Base-by-base conservation (phyloP, 306 rosid genomes). In the Gillenia trifoliata region DNA sequence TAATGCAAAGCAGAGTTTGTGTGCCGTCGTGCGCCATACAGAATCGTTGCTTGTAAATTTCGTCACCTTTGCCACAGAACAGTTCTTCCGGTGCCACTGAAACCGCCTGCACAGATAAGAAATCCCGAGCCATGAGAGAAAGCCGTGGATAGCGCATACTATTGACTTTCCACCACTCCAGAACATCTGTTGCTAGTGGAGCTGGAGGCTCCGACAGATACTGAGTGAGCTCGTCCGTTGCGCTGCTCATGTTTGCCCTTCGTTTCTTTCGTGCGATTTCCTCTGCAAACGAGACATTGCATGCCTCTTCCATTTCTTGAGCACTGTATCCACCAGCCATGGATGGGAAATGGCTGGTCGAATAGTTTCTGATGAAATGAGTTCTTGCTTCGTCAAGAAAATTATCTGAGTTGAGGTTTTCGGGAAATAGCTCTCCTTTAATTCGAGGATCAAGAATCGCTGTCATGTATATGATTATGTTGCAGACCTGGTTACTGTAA, bases 91-190 rank as follows among this genome's bases (percentile, higher is more conserved):
- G 96, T 40, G 89, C 89, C 74, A 90, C 80, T 63, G 99, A 87
- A 70, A 94, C 88, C 56, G 99, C 90, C 84, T 92, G 96, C 83
- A 92, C 90, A 2, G 96, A 95, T 65, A 95, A 83, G 85, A 92
- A 95, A 73, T 95, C 99, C 79, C 93, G 86, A 64, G 98, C 97
- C 99, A 95, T 95, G 66, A 90, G 81, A 23, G 97, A 95, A 26
- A 95, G 89, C 25, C 96, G 88, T 1, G 98, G 98, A 79, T 92
- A 90, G 17, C 99, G 95, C 59, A 92, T 55, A 49, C 89, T 82
- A 69, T 92, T 95, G 71, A 87, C 91, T 83, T 89, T 92, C 99
- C 99, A 95, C 99, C 99, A 95, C 68, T 92, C 99, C 20, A 92
- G 82, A 73, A 92, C 96, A 77, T 95, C 99, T 2, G 93, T 92